Percentiles rank a stretch among this genome's conserved stretches.
Conservation (phyloP, 2,329 filamentous ascomycete species). For the Aureobasidium pullulans region DNA sequence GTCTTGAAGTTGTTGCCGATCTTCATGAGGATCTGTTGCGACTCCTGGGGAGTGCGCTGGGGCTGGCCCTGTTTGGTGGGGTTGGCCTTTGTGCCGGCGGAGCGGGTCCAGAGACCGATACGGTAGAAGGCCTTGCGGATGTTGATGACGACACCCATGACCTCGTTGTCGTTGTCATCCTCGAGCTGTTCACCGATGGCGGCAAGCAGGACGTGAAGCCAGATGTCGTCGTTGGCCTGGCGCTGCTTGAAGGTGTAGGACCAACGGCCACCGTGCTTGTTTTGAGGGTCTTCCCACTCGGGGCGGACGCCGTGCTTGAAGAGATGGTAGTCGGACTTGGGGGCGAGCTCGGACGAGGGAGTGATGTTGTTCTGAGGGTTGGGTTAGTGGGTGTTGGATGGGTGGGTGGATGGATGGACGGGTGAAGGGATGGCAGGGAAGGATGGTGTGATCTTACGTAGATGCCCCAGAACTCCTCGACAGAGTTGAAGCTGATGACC, state of each 20-base stretch:
- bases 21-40: slow-evolving; percentile 71
- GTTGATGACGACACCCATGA: slow-evolving; percentile 99
- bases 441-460: slow-evolving; percentile 60
- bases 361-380: slow-evolving; percentile 86
- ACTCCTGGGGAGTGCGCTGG: slow-evolving; percentile 70
- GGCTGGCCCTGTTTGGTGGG: slow-evolving; percentile 48
- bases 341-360: slow-evolving; percentile 84
- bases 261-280: slow-evolving; percentile 99
- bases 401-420: not conserved
- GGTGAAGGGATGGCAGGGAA: too few relatives aligned
- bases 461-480: slow-evolving; percentile 99
- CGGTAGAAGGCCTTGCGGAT: slow-evolving; percentile 97
- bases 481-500: slow-evolving; percentile 96
- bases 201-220: slow-evolving; percentile 93
- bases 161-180: slow-evolving; percentile 86
- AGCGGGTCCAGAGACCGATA: slow-evolving; percentile 94
- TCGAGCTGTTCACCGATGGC: slow-evolving; percentile 98
- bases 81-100: slow-evolving; percentile 66
- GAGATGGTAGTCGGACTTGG: slow-evolving; percentile 98
- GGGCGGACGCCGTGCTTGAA: slow-evolving; percentile 97
- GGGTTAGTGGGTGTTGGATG: slow-evolving; percentile 9
- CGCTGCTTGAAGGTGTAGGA: slow-evolving; percentile 98
- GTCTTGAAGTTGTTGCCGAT: slow-evolving; percentile 93
- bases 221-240: slow-evolving; percentile 90
- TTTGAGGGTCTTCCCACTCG: slow-evolving; percentile 97